Percentiles rank a stretch among this genome's conserved stretches.
phyloP scores from a whole-genome alignment of 2,329 filamentous ascomycete species.

The Penicillium sp. region DNA sequence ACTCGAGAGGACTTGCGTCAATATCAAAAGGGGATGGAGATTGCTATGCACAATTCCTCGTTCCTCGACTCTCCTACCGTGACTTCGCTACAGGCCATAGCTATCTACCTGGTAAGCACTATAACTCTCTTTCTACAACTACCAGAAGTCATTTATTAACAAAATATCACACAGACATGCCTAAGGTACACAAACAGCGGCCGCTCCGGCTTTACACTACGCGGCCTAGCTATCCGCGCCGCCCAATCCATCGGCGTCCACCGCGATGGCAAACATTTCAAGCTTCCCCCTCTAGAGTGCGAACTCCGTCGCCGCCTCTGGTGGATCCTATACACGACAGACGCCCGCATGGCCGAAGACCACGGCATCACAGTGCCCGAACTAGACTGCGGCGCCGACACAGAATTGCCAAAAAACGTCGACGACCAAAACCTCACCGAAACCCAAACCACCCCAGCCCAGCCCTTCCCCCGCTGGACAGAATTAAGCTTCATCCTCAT shows the following conservation, averaged over 20 bases:
- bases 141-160: background rate
- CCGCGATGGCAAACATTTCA: conserved; percentile 54
- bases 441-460: conserved; percentile 50
- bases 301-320: conserved; percentile 58
- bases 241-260: conserved; percentile 54
- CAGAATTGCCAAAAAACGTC: conserved; percentile 46
- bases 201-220: conserved; percentile 50
- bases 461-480: conserved; percentile 56
- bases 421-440: conserved; percentile 57
- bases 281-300: conserved; percentile 53
- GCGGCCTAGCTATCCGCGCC: conserved; percentile 55
- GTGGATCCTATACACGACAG: conserved; percentile 53
- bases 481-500: conserved; percentile 60
- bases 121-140: background rate
- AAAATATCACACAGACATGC: conserved; percentile 17
- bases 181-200: conserved; percentile 26
- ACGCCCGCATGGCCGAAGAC: conserved; percentile 57
- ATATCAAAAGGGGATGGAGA: conserved; percentile 38
- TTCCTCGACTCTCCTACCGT: conserved; percentile 47
- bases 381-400: conserved; percentile 50
- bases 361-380: conserved; percentile 58
- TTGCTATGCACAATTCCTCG: conserved; percentile 42
- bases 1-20: conserved; percentile 16
- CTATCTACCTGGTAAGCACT: conserved; percentile 41
- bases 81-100: conserved; percentile 34